These are phyloP conservation scores for Candida smagusa DNA, from an alignment of 1,139 yeast species.

Conservation along the genomic window DNA sequence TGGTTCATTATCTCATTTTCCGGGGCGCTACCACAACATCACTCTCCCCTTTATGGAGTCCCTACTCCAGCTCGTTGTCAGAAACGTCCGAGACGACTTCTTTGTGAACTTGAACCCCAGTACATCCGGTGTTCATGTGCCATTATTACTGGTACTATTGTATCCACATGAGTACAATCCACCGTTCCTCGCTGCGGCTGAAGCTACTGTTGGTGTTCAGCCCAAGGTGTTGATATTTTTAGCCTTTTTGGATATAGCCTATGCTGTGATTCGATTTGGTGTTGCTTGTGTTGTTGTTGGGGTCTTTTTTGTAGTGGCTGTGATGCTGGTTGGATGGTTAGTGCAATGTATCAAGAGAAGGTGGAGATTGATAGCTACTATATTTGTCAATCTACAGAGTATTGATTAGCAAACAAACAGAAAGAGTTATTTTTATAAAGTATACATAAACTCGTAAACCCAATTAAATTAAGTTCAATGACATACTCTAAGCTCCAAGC, in stretches of 20 bases:
- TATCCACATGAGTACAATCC: constrained; percentile 28
- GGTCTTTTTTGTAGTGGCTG: constrained; percentile 7
- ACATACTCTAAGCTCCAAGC: no score
- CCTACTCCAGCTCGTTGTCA: neutral
- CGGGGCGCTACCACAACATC: neutral
- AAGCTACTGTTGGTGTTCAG: constrained; percentile 7
- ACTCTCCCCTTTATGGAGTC: neutral
- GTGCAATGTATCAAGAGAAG: neutral
- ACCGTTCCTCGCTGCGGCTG: constrained; percentile 24
- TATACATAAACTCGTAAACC: no score
- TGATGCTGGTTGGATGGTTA: constrained; percentile 9
- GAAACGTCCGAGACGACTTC: neutral
- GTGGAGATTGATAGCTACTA: neutral
- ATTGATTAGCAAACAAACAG: no score
- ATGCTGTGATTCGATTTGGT: constrained; percentile 17
- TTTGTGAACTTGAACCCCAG: neutral
- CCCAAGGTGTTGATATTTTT: neutral
- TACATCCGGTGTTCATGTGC: constrained; percentile 3
- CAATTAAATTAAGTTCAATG: no score
- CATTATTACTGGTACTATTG: constrained; percentile 13
- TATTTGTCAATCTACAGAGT: neutral
- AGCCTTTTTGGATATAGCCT: constrained; percentile 18
- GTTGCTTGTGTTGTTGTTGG: constrained; percentile 17
- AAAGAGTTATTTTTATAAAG: no score
- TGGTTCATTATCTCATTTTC: neutral